These are phyloP conservation scores for Candida lessepsii DNA, from an alignment of 805 yeast genomes.

Conservation along the genomic window DNA sequence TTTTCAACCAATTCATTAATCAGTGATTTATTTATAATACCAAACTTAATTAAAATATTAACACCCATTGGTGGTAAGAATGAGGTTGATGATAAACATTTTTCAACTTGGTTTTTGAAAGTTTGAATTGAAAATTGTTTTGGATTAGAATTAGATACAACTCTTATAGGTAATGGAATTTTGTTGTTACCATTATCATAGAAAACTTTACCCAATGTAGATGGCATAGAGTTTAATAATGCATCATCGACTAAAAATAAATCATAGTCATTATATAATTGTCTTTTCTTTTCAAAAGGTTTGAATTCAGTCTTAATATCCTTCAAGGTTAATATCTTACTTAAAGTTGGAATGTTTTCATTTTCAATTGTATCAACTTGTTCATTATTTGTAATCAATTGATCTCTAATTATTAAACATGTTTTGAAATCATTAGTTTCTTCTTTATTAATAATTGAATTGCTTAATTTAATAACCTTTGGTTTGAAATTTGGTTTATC, in stretches of 20 bases:
- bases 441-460: slow-evolving; percentile 41
- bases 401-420: slow-evolving; percentile 71
- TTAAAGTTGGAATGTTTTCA: slow-evolving; percentile 44
- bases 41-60: slow-evolving; percentile 64
- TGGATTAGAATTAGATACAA: slow-evolving; percentile 22
- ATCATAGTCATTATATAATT: slow-evolving; percentile 65
- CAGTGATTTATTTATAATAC: slow-evolving; percentile 44
- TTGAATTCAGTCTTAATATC: slow-evolving; percentile 83
- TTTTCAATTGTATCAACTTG: slow-evolving; percentile 47
- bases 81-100: slow-evolving; percentile 56
- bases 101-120: slow-evolving; percentile 56
- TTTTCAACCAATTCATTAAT: slow-evolving; percentile 55
- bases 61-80: slow-evolving; percentile 74
- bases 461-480: slow-evolving; percentile 43
- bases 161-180: slow-evolving; percentile 48
- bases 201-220: slow-evolving; percentile 77
- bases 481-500: slow-evolving; percentile 60
- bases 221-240: slow-evolving; percentile 76
- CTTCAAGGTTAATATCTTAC: slow-evolving; percentile 63
- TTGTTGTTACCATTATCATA: slow-evolving; percentile 51
- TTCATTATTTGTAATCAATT: slow-evolving; percentile 42
- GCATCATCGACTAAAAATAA: slow-evolving; percentile 83
- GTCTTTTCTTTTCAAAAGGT: slow-evolving; percentile 85
- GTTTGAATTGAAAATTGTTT: slow-evolving; percentile 49
- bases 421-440: slow-evolving; percentile 46